phyloP scores from a whole-genome alignment of 176 grass and related monocot species.

The Eragrostis curvula region DNA sequence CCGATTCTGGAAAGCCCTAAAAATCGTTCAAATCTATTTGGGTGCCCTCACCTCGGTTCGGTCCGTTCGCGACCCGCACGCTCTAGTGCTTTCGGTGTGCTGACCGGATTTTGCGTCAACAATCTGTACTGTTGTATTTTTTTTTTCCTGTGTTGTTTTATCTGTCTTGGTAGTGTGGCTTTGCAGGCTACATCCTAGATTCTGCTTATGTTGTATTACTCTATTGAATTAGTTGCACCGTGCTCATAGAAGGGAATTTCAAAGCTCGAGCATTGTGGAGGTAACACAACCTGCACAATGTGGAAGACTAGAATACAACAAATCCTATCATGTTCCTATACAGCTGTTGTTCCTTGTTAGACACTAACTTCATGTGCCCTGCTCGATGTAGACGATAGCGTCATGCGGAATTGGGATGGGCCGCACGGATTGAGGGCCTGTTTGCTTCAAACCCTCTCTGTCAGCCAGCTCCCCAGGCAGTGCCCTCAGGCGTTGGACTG shows the following conservation, averaged over 20 bases:
- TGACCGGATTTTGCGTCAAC: too few relatives aligned
- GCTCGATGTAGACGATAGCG: too few relatives aligned
- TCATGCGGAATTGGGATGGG: not conserved
- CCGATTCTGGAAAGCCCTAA: too few relatives aligned
- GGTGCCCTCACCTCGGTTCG: too few relatives aligned
- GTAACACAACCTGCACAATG: not conserved
- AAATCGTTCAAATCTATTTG: too few relatives aligned
- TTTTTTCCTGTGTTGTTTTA: not conserved
- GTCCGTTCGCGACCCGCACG: too few relatives aligned
- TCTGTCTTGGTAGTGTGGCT: conserved; percentile 6
- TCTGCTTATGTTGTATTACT: not conserved
- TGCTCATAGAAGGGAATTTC: not conserved
- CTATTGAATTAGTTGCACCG: not conserved
- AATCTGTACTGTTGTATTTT: not conserved
- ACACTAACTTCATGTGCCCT: not conserved
- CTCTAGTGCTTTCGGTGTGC: too few relatives aligned
- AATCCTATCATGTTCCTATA: not conserved
- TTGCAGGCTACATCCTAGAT: not conserved
- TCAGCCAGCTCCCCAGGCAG: too few relatives aligned
- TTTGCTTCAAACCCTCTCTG: too few relatives aligned
- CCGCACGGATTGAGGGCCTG: too few relatives aligned
- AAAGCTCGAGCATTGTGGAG: not conserved
- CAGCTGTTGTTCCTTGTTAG: not conserved
- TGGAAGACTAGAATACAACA: not conserved
- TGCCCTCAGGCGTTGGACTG: too few relatives aligned